Conservation (phyloP, 306 rosid species). For the Prunus fruticosa region DNA sequence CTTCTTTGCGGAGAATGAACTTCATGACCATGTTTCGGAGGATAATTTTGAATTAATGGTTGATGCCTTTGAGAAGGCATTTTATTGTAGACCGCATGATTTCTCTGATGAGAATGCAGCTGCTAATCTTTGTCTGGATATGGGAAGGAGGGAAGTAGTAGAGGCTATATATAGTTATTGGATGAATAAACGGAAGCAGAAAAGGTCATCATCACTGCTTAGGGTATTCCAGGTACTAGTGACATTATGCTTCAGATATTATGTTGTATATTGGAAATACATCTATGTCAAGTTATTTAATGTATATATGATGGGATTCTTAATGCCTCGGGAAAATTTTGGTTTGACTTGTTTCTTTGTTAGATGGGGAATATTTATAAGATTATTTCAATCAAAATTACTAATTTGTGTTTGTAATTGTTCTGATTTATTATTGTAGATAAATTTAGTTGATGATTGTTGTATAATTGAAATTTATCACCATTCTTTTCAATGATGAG, state of each 20-base stretch:
- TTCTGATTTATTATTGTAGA: neutral
- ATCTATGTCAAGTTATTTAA: neutral
- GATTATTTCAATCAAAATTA: neutral
- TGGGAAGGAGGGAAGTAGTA: slow-evolving; percentile 39
- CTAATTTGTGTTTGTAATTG: neutral
- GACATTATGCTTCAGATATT: slow-evolving; percentile 19
- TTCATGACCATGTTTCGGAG: slow-evolving; percentile 41
- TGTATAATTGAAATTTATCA: neutral
- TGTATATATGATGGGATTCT: neutral
- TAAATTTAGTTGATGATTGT: neutral
- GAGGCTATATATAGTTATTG: slow-evolving; percentile 59
- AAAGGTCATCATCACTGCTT: slow-evolving; percentile 34
- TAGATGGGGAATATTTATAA: neutral
- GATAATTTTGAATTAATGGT: slow-evolving; percentile 64
- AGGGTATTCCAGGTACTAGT: slow-evolving; percentile 70
- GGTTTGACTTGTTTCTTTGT: slow-evolving; percentile 16
- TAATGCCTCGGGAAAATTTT: neutral
- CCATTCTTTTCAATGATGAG: neutral
- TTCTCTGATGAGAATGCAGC: slow-evolving; percentile 42
- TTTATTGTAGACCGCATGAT: slow-evolving; percentile 43
- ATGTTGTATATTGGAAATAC: neutral
- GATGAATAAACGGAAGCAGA: slow-evolving; percentile 68
- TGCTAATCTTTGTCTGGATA: slow-evolving; percentile 36
- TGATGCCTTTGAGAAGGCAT: slow-evolving; percentile 68
- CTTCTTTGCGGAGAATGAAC: slow-evolving; percentile 15